Conservation (phyloP, 1,284 basidiomycete species). For the Malassezia cuniculi region DNA sequence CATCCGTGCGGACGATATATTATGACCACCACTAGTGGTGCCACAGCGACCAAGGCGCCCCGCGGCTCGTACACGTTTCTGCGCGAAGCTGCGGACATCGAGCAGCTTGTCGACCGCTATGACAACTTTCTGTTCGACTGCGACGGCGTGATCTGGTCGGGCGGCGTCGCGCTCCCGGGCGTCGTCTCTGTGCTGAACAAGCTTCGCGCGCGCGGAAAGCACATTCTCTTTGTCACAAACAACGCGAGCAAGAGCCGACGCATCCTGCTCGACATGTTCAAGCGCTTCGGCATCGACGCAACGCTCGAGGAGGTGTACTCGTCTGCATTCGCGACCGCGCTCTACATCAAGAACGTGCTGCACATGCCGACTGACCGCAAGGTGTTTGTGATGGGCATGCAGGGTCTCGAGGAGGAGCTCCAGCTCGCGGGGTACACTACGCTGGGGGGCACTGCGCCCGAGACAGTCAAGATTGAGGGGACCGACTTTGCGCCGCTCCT, state of each 20-base stretch:
- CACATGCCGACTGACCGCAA: constrained; percentile 80
- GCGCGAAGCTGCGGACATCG: constrained; percentile 17
- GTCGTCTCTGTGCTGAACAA: constrained; percentile 46
- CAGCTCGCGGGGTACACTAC: constrained; percentile 64
- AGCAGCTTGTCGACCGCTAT: constrained; percentile 25
- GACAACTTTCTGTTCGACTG: constrained; percentile 56
- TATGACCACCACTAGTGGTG: no score
- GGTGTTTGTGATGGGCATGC: constrained; percentile 89
- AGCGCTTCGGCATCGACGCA: constrained; percentile 71
- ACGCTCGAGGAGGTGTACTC: constrained; percentile 83
- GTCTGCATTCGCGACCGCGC: constrained; percentile 82
- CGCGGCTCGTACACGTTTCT: constrained; percentile 24
- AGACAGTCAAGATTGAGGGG: constrained; percentile 63
- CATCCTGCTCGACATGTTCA: constrained; percentile 80
- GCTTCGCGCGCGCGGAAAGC: constrained; percentile 56
- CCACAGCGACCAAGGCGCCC: no score
- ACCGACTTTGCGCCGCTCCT: constrained; percentile 57
- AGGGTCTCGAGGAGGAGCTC: constrained; percentile 83
- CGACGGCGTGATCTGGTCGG: constrained; percentile 75
- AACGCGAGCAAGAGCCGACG: constrained; percentile 87
- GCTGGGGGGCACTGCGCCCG: constrained; percentile 73
- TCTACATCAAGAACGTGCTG: constrained; percentile 78
- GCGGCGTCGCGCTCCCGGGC: constrained; percentile 49
- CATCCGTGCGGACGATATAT: no score
- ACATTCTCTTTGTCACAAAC: constrained; percentile 87